phyloP scores from a whole-genome alignment of 768 basidiomycete genomes.

The Agrocybe chaxingu region DNA sequence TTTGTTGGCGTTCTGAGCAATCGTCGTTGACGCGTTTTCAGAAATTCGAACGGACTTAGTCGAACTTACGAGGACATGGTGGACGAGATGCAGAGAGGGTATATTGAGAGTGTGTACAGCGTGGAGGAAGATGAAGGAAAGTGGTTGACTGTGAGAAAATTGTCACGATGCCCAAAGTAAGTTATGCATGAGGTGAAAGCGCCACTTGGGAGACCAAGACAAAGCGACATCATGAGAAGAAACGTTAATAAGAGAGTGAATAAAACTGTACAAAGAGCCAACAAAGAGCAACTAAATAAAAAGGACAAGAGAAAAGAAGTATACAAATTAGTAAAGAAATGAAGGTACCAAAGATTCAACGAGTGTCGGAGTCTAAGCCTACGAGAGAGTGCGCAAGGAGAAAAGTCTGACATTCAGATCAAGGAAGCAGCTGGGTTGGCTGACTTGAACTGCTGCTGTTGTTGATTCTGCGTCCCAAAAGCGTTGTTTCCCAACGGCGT shows the following conservation, averaged over 20 bases:
- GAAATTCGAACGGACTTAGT: neutral
- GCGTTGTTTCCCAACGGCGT: slow-evolving; percentile 7
- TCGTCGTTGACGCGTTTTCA: neutral
- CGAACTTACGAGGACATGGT: slow-evolving; percentile 27
- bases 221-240: neutral
- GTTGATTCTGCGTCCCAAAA: slow-evolving; percentile 9
- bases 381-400: slow-evolving; percentile 8
- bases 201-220: neutral
- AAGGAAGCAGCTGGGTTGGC: slow-evolving; percentile 15
- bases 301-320: slow-evolving; percentile 7
- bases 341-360: slow-evolving; percentile 16
- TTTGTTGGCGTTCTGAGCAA: slow-evolving; percentile 12
- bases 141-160: slow-evolving; percentile 16
- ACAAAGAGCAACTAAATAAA: slow-evolving; percentile 13
- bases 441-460: slow-evolving; percentile 12
- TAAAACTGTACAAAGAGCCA: neutral
- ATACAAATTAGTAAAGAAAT: slow-evolving; percentile 15
- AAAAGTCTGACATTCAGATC: slow-evolving; percentile 11
- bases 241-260: neutral
- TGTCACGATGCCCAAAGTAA: slow-evolving; percentile 10
- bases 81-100: slow-evolving; percentile 1
- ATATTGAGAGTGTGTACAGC: slow-evolving; percentile 6
- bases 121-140: slow-evolving; percentile 6
- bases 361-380: neutral
- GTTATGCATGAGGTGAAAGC: slow-evolving; percentile 4